phyloP scores from a whole-genome alignment of 2,329 filamentous ascomycete species.

The Nannizzia gypsea region DNA sequence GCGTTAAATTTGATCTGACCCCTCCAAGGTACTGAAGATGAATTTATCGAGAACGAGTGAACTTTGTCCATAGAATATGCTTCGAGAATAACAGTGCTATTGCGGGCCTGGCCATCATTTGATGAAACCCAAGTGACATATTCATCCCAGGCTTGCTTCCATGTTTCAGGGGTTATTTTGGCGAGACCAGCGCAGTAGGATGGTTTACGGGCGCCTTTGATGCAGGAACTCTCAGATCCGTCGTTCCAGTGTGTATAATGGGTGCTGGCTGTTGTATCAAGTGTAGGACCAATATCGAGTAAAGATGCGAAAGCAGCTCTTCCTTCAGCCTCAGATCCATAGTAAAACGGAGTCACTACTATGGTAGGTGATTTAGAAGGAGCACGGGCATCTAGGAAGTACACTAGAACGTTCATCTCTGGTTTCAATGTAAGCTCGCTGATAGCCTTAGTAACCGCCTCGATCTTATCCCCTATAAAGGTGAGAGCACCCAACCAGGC shows the following conservation, averaged over 20 bases:
- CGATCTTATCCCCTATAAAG: background rate
- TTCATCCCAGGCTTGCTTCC: background rate
- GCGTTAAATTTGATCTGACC: constrained; percentile 26
- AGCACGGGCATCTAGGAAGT: background rate
- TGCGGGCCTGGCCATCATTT: background rate
- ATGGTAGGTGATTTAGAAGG: constrained; percentile 17
- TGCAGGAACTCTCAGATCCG: constrained; percentile 11
- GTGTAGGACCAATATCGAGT: background rate
- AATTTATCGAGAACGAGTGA: background rate
- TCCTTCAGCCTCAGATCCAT: constrained; percentile 1
- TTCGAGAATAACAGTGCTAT: background rate
- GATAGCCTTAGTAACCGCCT: background rate
- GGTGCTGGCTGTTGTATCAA: constrained; percentile 18
- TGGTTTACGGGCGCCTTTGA: background rate
- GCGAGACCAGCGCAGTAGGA: background rate
- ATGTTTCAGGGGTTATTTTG: constrained; percentile 19
- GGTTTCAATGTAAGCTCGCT: constrained; percentile 24
- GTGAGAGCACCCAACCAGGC: background rate
- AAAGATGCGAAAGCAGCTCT: background rate
- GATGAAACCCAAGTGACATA: background rate
- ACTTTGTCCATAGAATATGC: background rate
- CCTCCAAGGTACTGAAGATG: background rate
- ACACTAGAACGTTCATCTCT: background rate
- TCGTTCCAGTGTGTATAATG: constrained; percentile 33
- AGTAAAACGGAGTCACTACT: constrained; percentile 21